Conservation (phyloP, 306 rosid genomes). For the Dalbergia cultrata region DNA sequence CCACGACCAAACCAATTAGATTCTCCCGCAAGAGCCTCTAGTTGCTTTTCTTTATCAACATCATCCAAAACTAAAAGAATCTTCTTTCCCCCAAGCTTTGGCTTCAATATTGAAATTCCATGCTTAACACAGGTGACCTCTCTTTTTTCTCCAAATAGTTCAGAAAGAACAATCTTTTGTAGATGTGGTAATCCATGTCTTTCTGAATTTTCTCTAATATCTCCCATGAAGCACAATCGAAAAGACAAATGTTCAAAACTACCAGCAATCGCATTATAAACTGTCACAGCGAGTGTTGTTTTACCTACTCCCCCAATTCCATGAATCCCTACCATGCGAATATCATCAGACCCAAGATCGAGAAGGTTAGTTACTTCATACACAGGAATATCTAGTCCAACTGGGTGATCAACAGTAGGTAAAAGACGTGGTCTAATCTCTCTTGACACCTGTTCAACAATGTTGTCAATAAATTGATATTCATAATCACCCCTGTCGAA, state of each 20-base stretch:
- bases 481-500: not conserved
- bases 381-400: not conserved
- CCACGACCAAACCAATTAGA: constrained; percentile 12
- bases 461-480: not conserved
- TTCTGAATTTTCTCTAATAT: not conserved
- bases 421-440: not conserved
- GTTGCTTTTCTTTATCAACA: not conserved
- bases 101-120: not conserved
- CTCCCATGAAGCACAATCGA: not conserved
- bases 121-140: too few species aligned
- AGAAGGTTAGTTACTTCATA: not conserved
- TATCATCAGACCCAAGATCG: too few species aligned
- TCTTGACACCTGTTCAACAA: not conserved
- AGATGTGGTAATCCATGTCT: not conserved
- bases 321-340: not conserved
- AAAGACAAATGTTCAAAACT: not conserved
- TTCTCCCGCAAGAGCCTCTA: not conserved
- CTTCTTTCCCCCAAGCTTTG: not conserved
- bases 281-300: not conserved
- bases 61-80: not conserved
- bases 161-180: too few species aligned
- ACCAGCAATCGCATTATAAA: not conserved
- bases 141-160: too few species aligned
- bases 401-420: not conserved
- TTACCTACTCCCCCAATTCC: not conserved